Conservation (phyloP, 1,284 basidiomycete genomes). For the Malassezia cuniculi region DNA sequence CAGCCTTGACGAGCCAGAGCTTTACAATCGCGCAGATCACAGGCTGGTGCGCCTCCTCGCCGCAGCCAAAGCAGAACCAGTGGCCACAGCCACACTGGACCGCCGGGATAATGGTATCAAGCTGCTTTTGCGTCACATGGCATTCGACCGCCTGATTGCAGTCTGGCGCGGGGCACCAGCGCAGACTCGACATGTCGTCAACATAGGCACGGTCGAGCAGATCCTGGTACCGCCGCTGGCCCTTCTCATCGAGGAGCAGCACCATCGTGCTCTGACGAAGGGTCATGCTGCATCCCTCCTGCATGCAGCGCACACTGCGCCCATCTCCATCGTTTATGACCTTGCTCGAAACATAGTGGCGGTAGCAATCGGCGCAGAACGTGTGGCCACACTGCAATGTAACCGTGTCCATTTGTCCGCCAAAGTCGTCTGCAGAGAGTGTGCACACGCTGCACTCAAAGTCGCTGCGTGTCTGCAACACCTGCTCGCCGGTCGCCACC, state of each 20-base stretch:
- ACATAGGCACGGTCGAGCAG: slow-evolving; percentile 83
- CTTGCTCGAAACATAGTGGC: slow-evolving; percentile 69
- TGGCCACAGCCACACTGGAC: slow-evolving; percentile 64
- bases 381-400: slow-evolving; percentile 39
- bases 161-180: slow-evolving; percentile 70
- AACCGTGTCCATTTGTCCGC: slow-evolving; percentile 29
- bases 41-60: slow-evolving; percentile 63
- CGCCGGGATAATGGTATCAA: slow-evolving; percentile 71
- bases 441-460: slow-evolving; percentile 42
- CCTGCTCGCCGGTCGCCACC: slow-evolving; percentile 17
- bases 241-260: slow-evolving; percentile 44
- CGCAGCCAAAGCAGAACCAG: slow-evolving; percentile 52
- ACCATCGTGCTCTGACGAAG: slow-evolving; percentile 47
- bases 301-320: slow-evolving; percentile 76
- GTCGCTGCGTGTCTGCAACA: slow-evolving; percentile 18
- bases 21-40: slow-evolving; percentile 76
- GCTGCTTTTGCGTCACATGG: slow-evolving; percentile 51
- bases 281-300: slow-evolving; percentile 67
- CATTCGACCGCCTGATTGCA: slow-evolving; percentile 73
- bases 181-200: slow-evolving; percentile 64
- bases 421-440: slow-evolving; percentile 26
- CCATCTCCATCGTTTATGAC: slow-evolving; percentile 80
- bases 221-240: slow-evolving; percentile 55
- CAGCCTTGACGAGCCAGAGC: slow-evolving; percentile 93
- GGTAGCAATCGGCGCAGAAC: slow-evolving; percentile 60